These are phyloP conservation scores for Chlamydomonas reinhardtii DNA, from an alignment of 163 green algal genomes.

Conservation along the genomic window DNA sequence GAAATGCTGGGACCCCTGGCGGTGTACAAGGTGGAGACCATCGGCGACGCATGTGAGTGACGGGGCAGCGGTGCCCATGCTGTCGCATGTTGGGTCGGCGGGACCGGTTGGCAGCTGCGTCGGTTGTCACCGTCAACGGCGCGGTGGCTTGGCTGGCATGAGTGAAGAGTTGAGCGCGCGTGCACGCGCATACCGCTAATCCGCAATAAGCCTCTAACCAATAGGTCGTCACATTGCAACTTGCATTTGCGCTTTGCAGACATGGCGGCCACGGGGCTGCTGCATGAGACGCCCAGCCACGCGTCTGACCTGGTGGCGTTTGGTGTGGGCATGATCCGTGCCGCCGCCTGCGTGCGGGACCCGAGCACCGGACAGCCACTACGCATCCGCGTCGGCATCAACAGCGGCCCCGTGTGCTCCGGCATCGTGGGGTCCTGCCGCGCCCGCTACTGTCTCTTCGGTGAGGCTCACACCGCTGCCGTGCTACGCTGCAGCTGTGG, in stretches of 20 bases:
- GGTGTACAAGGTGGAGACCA: slow-evolving; percentile 58
- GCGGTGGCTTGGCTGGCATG: too few species aligned
- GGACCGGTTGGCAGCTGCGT: too few species aligned
- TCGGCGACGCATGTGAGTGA: slow-evolving; percentile 46
- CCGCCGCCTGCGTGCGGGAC: slow-evolving; percentile 10
- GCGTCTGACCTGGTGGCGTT: slow-evolving; percentile 41
- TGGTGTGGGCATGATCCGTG: slow-evolving; percentile 38
- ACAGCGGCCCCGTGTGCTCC: slow-evolving; percentile 47
- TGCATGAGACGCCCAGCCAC: slow-evolving; percentile 32
- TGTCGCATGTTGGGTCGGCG: too few species aligned
- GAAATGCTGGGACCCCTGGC: slow-evolving; percentile 31
- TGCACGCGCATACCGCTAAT: too few species aligned
- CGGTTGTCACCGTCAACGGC: too few species aligned
- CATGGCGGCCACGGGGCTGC: slow-evolving; percentile 46
- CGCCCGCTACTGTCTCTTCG: slow-evolving; percentile 60
- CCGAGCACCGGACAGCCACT: slow-evolving; percentile 28
- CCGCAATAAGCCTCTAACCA: too few species aligned
- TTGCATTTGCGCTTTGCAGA: too few species aligned
- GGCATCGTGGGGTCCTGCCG: slow-evolving; percentile 49
- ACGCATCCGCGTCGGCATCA: slow-evolving; percentile 48
- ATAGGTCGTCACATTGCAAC: too few species aligned
- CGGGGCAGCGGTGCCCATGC: too few species aligned
- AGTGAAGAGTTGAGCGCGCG: too few species aligned
- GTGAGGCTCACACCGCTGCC: background rate
- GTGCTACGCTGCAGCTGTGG: too few species aligned